A percentile compares a stretch with the other conserved stretches of the same genome.
Conservation (phyloP, 2,329 filamentous ascomycete genomes). For the Coniella lustricola region DNA sequence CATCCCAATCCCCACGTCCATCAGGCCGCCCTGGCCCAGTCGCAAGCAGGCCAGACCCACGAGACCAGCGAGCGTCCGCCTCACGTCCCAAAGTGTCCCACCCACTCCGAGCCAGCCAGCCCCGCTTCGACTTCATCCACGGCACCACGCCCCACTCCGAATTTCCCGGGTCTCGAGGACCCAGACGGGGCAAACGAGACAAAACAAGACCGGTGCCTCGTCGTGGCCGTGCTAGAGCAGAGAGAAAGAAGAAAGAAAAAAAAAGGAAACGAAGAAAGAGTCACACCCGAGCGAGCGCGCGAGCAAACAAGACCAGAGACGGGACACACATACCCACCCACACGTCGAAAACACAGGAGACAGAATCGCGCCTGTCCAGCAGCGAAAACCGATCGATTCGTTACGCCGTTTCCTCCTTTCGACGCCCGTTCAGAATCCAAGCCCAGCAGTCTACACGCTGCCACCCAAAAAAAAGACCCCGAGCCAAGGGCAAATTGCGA, state of each 20-base stretch:
- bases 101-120: not conserved
- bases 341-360: not conserved
- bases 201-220: not conserved
- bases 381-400: too few species aligned
- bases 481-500: not conserved
- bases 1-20: too few species aligned
- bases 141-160: conserved; percentile 4
- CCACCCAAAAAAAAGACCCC: not conserved
- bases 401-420: too few species aligned
- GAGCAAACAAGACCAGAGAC: not conserved
- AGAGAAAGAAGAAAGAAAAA: not conserved
- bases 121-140: conserved; percentile 15
- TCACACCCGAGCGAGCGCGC: too few species aligned
- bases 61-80: not conserved
- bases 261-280: too few species aligned
- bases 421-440: too few species aligned
- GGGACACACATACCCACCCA: not conserved
- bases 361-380: not conserved
- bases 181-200: not conserved
- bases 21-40: too few species aligned
- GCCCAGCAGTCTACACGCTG: not conserved
- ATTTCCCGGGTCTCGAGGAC: not conserved
- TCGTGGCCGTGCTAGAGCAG: not conserved
- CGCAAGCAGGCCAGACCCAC: not conserved
- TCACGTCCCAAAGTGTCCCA: not conserved